A percentile compares a stretch with the other conserved stretches of the same genome.
Conservation (phyloP, 208 protist genomes). For the Leishmania amazonensis region DNA sequence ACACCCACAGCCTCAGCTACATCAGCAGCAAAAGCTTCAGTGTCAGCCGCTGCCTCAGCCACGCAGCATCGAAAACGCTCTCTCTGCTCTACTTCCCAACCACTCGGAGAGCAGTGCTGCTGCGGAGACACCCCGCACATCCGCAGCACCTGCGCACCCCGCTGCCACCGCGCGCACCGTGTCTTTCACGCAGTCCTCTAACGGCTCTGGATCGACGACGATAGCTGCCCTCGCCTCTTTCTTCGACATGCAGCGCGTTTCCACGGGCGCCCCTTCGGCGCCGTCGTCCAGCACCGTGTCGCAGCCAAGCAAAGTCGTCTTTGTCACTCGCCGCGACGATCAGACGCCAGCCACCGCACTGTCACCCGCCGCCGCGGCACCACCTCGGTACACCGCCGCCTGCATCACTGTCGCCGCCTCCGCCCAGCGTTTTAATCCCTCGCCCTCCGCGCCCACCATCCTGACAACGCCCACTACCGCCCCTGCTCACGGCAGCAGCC, state of each 20-base stretch:
- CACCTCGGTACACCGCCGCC: conserved; percentile 24
- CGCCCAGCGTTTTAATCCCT: background rate
- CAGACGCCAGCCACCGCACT: conserved; percentile 1
- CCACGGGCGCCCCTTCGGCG: background rate
- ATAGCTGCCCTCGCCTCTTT: conserved; percentile 10
- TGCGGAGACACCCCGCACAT: background rate
- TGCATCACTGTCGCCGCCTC: conserved; percentile 9
- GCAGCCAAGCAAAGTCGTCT: conserved; percentile 1
- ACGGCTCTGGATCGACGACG: background rate
- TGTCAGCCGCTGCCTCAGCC: conserved; percentile 14
- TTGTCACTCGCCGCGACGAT: background rate
- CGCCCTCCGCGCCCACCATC: background rate
- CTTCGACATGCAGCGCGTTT: background rate
- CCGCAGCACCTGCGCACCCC: background rate
- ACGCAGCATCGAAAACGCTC: conserved; percentile 17
- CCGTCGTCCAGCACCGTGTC: background rate
- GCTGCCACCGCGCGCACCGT: background rate
- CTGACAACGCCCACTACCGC: background rate
- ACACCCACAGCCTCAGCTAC: background rate
- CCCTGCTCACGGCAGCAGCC: background rate
- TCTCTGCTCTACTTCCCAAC: background rate
- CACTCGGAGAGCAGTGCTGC: background rate
- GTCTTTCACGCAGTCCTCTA: background rate
- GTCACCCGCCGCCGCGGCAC: background rate
- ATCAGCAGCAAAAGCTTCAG: background rate